These are phyloP conservation scores for Huntiella abstrusa DNA, from an alignment of 2,329 filamentous ascomycete genomes.

Conservation along the genomic window DNA sequence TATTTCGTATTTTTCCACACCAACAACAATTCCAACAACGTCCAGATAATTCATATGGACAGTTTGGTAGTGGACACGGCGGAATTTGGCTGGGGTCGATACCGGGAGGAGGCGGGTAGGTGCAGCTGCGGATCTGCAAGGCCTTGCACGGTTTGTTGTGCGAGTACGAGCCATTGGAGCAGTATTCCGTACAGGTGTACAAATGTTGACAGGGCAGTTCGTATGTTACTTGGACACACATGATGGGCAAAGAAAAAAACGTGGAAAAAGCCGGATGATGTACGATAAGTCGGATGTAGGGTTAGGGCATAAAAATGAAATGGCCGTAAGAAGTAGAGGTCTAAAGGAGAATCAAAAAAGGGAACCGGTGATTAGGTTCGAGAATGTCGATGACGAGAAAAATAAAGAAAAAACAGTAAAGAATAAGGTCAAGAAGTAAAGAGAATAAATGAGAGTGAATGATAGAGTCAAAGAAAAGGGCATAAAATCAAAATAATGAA, in stretches of 20 bases:
- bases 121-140: constrained; percentile 24
- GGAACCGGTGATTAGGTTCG: too few relatives aligned
- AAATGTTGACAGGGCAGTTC: constrained; percentile 33
- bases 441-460: constrained; percentile 1
- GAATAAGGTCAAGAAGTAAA: neutral
- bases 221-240: constrained; percentile 33
- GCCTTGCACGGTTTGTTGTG: constrained; percentile 23
- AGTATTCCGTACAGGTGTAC: constrained; percentile 26
- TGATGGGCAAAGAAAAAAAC: constrained; percentile 13
- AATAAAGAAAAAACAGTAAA: neutral
- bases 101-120: constrained; percentile 29
- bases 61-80: constrained; percentile 27
- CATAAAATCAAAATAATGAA: neutral
- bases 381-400: neutral
- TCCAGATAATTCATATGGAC: constrained; percentile 30
- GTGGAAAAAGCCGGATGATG: too few relatives aligned
- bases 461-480: neutral
- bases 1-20: constrained; percentile 35
- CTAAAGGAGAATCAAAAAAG: too few relatives aligned
- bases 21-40: constrained; percentile 37
- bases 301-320: too few relatives aligned
- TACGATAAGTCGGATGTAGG: too few relatives aligned
- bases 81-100: constrained; percentile 19
- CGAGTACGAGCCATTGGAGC: constrained; percentile 21
- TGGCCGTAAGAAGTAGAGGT: too few relatives aligned